Evolutionary conservation across 2,329 filamentous ascomycete species (phyloP).

Genomic region (Amylocarpus encephaloides): DNA sequence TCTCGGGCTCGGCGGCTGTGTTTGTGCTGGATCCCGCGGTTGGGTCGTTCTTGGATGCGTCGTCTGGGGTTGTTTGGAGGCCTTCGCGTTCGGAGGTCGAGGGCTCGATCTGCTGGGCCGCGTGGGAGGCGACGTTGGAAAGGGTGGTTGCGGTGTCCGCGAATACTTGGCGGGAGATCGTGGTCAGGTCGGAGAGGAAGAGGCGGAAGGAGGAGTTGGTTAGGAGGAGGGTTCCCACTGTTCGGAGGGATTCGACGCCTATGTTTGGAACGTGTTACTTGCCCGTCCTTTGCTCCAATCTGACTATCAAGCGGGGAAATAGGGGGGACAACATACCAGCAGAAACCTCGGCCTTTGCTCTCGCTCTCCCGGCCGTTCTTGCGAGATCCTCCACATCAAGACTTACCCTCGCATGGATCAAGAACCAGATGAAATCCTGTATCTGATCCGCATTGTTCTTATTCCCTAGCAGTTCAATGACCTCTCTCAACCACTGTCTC

Average conservation of each 20-base stretch:
- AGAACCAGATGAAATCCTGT: conserved; percentile 85
- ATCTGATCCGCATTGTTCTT: conserved; percentile 84
- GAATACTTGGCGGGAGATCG: conserved; percentile 77
- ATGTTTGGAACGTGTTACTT: conserved; percentile 14
- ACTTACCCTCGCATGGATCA: conserved; percentile 65
- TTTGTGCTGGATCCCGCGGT: conserved; percentile 42
- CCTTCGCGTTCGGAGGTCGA: conserved; percentile 48
- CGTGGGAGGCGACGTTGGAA: conserved; percentile 67
- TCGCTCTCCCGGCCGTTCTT: conserved; percentile 53
- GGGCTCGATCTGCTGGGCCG: conserved; percentile 67
- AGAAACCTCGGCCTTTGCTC: conserved; percentile 62
- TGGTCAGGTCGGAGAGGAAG: conserved; percentile 73
- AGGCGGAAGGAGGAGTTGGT: conserved; percentile 87
- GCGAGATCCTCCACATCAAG: conserved; percentile 61
- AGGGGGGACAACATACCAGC: conserved; percentile 46
- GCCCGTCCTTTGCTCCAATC: background rate
- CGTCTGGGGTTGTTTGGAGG: background rate
- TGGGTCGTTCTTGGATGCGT: conserved; percentile 36
- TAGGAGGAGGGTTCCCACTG: conserved; percentile 75
- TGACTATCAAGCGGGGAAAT: background rate
- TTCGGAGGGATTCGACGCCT: conserved; percentile 78
- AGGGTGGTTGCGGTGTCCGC: conserved; percentile 77
- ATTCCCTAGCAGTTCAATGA: conserved; percentile 73
- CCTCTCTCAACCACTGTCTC: conserved; percentile 67
- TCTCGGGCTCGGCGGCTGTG: conserved; percentile 40